phyloP scores from a whole-genome alignment of 768 basidiomycete genomes.

The Boletus rex-veris region DNA sequence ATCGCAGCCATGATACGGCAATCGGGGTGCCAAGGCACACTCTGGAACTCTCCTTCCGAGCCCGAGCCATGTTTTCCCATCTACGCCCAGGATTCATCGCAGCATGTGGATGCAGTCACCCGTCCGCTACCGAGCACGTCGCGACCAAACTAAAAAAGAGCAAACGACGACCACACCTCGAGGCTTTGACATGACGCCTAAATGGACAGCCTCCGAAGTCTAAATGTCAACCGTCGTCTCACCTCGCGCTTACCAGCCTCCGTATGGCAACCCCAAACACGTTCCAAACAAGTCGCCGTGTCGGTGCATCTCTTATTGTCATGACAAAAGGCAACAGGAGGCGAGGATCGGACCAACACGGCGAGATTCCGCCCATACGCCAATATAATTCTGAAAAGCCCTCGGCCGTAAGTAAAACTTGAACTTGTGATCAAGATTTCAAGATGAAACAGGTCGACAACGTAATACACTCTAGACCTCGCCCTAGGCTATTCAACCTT shows the following conservation, averaged over 20 bases:
- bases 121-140: slow-evolving; percentile 19
- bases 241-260: neutral
- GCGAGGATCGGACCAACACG: slow-evolving; percentile 4
- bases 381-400: neutral
- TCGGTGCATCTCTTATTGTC: slow-evolving; percentile 1
- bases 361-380: neutral
- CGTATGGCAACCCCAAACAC: slow-evolving; percentile 6
- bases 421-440: neutral
- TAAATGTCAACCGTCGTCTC: slow-evolving; percentile 7
- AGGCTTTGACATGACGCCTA: slow-evolving; percentile 2
- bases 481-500: neutral
- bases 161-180: slow-evolving; percentile 5
- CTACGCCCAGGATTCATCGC: neutral
- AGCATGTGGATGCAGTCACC: slow-evolving; percentile 21
- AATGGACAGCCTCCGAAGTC: slow-evolving; percentile 8
- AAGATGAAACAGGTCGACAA: slow-evolving; percentile 3
- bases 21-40: neutral
- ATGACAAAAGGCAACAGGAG: neutral
- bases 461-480: neutral
- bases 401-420: slow-evolving; percentile 5
- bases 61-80: neutral
- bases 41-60: neutral
- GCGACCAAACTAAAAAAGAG: neutral
- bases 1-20: neutral
- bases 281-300: slow-evolving; percentile 3